Conservation (phyloP, 2,329 filamentous ascomycete species). For the Sarocladium kiliense region DNA sequence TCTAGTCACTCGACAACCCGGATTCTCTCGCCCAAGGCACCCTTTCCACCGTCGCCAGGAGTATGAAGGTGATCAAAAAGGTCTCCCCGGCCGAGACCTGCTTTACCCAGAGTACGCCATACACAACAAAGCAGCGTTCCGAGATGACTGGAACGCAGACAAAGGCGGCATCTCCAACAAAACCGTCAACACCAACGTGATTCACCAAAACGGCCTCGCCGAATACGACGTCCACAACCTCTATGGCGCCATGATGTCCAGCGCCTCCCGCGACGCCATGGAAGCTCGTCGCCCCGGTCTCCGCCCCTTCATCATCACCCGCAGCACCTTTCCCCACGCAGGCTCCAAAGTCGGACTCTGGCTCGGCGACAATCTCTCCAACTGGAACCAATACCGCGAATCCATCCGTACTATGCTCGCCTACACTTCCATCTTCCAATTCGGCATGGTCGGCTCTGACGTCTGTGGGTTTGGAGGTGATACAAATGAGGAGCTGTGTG, state of each 20-base stretch:
- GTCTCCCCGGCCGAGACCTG: conserved; percentile 50
- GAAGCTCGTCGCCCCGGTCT: conserved; percentile 58
- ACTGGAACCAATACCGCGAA: conserved; percentile 70
- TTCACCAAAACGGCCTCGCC: conserved; percentile 63
- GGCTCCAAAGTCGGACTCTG: conserved; percentile 77
- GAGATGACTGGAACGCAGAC: conserved; percentile 37
- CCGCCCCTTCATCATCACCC: conserved; percentile 78
- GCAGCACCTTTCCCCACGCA: conserved; percentile 73
- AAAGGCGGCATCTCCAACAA: conserved; percentile 55
- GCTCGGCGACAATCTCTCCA: conserved; percentile 70
- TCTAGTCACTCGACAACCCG: neutral
- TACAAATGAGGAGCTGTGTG: conserved; percentile 58
- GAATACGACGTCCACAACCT: conserved; percentile 86
- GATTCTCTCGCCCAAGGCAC: neutral
- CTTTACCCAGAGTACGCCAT: conserved; percentile 73
- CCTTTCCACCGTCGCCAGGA: conserved; percentile 46
- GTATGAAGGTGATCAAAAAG: conserved; percentile 30
- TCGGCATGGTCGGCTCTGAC: conserved; percentile 67
- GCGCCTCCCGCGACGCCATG: conserved; percentile 70
- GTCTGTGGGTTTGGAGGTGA: conserved; percentile 70
- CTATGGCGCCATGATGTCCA: conserved; percentile 69
- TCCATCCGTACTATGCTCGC: conserved; percentile 73
- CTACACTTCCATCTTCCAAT: conserved; percentile 63
- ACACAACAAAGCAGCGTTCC: conserved; percentile 60
- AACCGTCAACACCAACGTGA: conserved; percentile 72